Evolutionary conservation across 2,329 filamentous ascomycete genomes (phyloP).

Genomic region (Boeremia lycopersici): DNA sequence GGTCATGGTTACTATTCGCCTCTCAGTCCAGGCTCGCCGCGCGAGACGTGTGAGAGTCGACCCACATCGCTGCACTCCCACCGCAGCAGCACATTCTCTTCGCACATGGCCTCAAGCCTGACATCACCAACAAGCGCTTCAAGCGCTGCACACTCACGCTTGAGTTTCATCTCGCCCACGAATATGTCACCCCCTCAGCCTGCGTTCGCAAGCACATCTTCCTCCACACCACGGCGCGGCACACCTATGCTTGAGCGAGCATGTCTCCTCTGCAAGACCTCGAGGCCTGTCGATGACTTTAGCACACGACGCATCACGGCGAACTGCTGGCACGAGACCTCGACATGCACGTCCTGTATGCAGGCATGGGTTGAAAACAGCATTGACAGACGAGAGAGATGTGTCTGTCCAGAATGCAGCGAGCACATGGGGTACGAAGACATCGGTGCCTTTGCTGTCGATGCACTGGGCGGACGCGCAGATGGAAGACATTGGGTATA

Average conservation of each 20-base stretch:
- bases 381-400: conserved; percentile 25
- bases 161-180: conserved; percentile 11
- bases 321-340: conserved; percentile 38
- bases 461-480: conserved; percentile 12
- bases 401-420: conserved; percentile 40
- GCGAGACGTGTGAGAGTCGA: conserved; percentile 14
- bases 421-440: conserved; percentile 34
- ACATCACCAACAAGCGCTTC: conserved; percentile 20
- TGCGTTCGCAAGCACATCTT: conserved; percentile 4
- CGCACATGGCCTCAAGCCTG: conserved; percentile 13
- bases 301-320: conserved; percentile 28
- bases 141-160: conserved; percentile 11
- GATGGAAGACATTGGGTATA: conserved; percentile 12
- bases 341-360: conserved; percentile 36
- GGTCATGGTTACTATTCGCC: conserved; percentile 2
- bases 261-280: conserved; percentile 37
- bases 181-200: conserved; percentile 8
- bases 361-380: conserved; percentile 33
- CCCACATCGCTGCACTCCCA: conserved; percentile 25
- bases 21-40: conserved; percentile 8
- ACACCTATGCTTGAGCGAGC: conserved; percentile 28
- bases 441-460: conserved; percentile 29
- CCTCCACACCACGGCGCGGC: conserved; percentile 19
- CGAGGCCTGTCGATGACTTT: conserved; percentile 28
- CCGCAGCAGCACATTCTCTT: conserved; percentile 21